Conservation (phyloP, 441 rosid genomes). For the Eruca vesicaria region DNA sequence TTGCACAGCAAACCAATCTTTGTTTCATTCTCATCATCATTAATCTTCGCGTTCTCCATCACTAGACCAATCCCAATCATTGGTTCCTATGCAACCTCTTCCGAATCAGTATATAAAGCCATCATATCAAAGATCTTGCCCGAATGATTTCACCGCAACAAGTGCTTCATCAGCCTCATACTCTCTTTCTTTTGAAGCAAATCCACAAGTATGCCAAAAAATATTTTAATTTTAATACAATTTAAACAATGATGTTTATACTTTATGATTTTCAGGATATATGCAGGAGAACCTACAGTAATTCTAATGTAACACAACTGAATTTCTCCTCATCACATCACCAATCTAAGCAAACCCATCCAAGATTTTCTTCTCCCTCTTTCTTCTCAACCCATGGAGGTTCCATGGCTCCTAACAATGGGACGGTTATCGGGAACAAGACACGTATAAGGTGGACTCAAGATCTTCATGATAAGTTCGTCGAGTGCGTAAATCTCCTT, state of each 20-base stretch:
- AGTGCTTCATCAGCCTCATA: constrained; percentile 34
- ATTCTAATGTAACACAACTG: constrained; percentile 35
- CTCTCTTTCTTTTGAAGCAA: constrained; percentile 45
- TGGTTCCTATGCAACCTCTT: constrained; percentile 38
- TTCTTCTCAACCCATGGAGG: constrained; percentile 28
- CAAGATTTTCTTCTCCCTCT: constrained; percentile 37
- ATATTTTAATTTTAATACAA: background rate
- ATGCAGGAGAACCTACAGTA: constrained; percentile 23
- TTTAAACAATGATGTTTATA: background rate
- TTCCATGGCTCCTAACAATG: constrained; percentile 16
- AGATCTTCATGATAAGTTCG: constrained; percentile 93
- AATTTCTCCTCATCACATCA: constrained; percentile 37
- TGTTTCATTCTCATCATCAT: too few species aligned
- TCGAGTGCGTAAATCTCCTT: constrained; percentile 68
- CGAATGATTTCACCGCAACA: constrained; percentile 7
- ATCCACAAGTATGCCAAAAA: constrained; percentile 45
- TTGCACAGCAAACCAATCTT: constrained; percentile 34
- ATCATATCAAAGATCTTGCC: constrained; percentile 28
- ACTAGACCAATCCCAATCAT: constrained; percentile 37
- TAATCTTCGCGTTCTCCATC: too few species aligned
- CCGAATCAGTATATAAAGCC: constrained; percentile 31
- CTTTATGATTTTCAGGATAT: constrained; percentile 35
- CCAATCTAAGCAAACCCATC: constrained; percentile 40
- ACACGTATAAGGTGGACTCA: constrained; percentile 91
- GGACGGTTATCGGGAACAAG: constrained; percentile 33